Base-by-base conservation (phyloP, 108 stramenopile genomes). In the Epipyxis sp. region DNA sequence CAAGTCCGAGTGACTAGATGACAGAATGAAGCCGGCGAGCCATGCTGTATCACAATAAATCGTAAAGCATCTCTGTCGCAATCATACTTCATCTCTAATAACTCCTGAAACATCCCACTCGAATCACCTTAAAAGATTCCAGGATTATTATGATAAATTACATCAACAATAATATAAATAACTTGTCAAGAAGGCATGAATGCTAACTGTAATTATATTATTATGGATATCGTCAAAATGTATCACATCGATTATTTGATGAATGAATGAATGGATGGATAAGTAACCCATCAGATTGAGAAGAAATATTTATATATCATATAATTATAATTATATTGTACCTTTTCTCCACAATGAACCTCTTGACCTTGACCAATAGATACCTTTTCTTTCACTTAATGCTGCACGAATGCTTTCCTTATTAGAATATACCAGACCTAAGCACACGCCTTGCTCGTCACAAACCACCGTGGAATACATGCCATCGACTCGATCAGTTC, bases 51-150 rank as follows among this genome's bases (percentile, higher is more conserved):
- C 46, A 98, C 97, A 42, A 86, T 89, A 77, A 94, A 93, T 2
- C 94, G 87, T 30, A 98, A 59, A 1, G 97, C 97, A 84, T 98
- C 97, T 2, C 91, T 90, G 79, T 98, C 95, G 74, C 95, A 98
- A 82, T 98, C 97, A 0, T 93, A 79, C 69, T 92, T 91, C 44
- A 95, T 68, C 1, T 90, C 83, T 58, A 92, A 91, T 25, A 98
- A 87, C 34, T 87, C 91, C 87, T 98, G 97, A 43, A 84, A 86
- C 80, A 91, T 90, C n/a, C 95, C 97, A 57, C 91, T 91, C 0
- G 92, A 93, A 69, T 96, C 94, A 0, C 95, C 97, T n/a, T n/a
- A n/a, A n/a, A n/a, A n/a, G n/a, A n/a, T n/a, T n/a, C n/a, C n/a
- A n/a, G n/a, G n/a, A n/a, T n/a, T n/a, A n/a, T n/a, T n/a, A n/a